phyloP scores from a whole-genome alignment of 345 rosid species.

The Brassica rapa region DNA sequence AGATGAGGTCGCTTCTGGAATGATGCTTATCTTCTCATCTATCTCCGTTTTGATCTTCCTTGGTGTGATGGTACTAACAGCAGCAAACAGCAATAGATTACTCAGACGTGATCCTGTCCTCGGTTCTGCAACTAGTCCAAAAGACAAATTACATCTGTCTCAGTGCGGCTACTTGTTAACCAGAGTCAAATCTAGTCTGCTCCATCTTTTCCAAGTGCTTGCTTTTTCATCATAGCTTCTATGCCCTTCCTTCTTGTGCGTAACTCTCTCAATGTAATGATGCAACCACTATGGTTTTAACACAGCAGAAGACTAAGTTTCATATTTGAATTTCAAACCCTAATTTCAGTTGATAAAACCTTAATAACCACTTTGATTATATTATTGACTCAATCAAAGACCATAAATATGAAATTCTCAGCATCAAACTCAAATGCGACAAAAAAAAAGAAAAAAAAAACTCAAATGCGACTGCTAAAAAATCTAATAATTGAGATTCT shows the following conservation, averaged over 20 bases:
- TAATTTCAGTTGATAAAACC: not conserved
- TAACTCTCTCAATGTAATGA: slow-evolving; percentile 67
- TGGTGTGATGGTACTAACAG: slow-evolving; percentile 54
- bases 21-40: slow-evolving; percentile 50
- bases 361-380: not conserved
- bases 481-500: not conserved
- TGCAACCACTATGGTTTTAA: slow-evolving; percentile 37
- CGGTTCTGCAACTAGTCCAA: slow-evolving; percentile 3
- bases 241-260: slow-evolving; percentile 59
- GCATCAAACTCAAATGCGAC: not conserved
- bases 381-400: not conserved
- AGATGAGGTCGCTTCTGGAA: slow-evolving; percentile 33
- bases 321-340: not conserved
- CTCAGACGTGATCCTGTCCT: slow-evolving; percentile 44
- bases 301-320: not conserved
- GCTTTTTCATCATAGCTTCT: slow-evolving; percentile 51
- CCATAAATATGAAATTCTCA: too few relatives aligned
- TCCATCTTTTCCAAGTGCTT: not conserved
- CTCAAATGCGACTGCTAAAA: not conserved
- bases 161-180: not conserved
- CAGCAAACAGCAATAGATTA: slow-evolving; percentile 40
- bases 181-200: not conserved
- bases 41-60: slow-evolving; percentile 55
- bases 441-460: not conserved
- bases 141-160: not conserved